phyloP scores from a whole-genome alignment of 2,329 filamentous ascomycete species.

The Pleoardoris graminearum region DNA sequence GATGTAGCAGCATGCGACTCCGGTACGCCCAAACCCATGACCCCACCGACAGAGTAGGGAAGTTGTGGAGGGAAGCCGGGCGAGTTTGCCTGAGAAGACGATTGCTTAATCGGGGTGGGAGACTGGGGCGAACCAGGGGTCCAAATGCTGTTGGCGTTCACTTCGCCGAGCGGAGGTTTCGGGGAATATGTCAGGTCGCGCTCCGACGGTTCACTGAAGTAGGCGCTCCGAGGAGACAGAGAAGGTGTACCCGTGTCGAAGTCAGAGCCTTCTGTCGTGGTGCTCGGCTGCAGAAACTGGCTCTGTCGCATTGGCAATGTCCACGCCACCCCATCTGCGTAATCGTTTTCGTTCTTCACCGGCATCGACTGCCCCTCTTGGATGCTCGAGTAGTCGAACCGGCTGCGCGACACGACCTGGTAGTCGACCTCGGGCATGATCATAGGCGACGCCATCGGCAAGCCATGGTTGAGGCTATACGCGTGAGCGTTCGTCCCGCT shows the following conservation, averaged over 20 bases:
- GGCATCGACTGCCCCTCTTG: conserved; percentile 5
- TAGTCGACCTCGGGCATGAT: conserved; percentile 11
- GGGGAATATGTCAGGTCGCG: conserved; percentile 11
- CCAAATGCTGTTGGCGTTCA: conserved; percentile 11
- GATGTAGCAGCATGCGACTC: background rate
- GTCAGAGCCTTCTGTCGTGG: conserved; percentile 11
- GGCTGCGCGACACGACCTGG: conserved; percentile 11
- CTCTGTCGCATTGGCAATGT: background rate
- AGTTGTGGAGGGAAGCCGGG: background rate
- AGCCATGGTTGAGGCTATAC: conserved; percentile 7
- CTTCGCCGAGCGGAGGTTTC: conserved; percentile 7
- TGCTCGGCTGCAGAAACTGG: conserved; percentile 3
- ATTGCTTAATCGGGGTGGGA: background rate
- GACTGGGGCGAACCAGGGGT: background rate
- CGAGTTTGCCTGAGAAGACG: background rate
- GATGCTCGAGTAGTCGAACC: conserved; percentile 13
- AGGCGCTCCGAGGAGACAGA: conserved; percentile 25
- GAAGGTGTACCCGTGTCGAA: conserved; percentile 16
- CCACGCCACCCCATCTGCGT: conserved; percentile 4
- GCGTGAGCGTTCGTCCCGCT: background rate
- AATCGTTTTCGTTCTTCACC: conserved; percentile 11
- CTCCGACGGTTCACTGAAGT: conserved; percentile 19
- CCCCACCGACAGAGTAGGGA: background rate
- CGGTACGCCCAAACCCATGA: background rate
- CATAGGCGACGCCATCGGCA: conserved; percentile 11